Evolutionary conservation across 306 rosid species (phyloP).

Genomic region (Sicyos baderoa): DNA sequence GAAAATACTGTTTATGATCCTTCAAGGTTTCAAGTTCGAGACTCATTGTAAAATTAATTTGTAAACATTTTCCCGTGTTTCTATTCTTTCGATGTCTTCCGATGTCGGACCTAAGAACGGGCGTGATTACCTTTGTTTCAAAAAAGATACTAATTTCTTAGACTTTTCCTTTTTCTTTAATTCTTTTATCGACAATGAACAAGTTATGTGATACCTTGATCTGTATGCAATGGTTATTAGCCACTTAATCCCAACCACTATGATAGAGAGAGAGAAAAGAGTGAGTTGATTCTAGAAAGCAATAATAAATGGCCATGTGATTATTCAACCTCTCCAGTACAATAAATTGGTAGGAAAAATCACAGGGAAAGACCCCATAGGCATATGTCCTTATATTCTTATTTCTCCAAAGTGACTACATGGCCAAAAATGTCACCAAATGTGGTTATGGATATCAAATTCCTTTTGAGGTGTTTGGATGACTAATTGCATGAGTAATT

Average conservation of each 20-base stretch:
- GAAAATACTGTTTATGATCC: conserved; percentile 3
- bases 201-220: conserved; percentile 2
- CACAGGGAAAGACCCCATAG: background rate
- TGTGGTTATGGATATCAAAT: background rate
- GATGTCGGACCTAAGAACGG: too few relatives aligned
- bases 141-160: background rate
- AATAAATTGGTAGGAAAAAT: conserved; percentile 17
- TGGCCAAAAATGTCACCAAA: background rate
- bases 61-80: too few relatives aligned
- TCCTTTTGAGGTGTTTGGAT: background rate
- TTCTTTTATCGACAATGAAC: background rate
- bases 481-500: too few relatives aligned
- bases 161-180: background rate
- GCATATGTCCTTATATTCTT: background rate
- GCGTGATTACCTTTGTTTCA: too few relatives aligned
- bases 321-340: conserved; percentile 5
- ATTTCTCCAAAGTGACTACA: background rate
- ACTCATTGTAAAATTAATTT: too few relatives aligned
- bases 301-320: conserved; percentile 14
- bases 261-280: background rate
- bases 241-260: too few relatives aligned
- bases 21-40: too few relatives aligned
- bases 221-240: background rate
- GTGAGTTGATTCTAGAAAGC: conserved; percentile 8
- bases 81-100: too few relatives aligned